Percentiles rank a stretch among this genome's conserved stretches.
These are phyloP conservation scores for Globisporangium canariense DNA, from an alignment of 352 stramenopile species.

Conservation along the genomic window DNA sequence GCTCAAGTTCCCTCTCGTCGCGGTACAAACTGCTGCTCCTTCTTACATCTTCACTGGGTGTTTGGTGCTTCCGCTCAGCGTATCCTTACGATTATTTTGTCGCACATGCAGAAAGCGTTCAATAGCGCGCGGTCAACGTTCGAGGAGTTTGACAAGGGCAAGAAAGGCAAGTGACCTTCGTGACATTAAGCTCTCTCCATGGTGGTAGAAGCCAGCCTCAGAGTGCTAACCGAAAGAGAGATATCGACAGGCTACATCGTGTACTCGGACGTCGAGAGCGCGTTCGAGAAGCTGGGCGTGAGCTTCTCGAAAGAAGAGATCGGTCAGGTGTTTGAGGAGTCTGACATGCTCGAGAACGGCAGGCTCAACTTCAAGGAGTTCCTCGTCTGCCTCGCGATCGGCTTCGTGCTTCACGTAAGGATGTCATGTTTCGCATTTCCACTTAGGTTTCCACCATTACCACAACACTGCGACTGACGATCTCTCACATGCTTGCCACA, in stretches of 20 bases:
- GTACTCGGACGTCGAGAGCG: slow-evolving; percentile 62
- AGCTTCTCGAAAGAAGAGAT: slow-evolving; percentile 76
- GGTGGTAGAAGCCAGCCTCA: background rate
- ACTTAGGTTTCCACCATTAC: background rate
- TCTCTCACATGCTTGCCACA: background rate
- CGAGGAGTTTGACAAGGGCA: slow-evolving; percentile 50
- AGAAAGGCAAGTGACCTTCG: slow-evolving; percentile 31
- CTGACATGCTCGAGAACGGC: slow-evolving; percentile 80
- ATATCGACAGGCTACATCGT: slow-evolving; percentile 50
- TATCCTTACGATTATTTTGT: background rate
- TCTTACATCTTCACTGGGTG: no score
- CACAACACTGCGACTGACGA: background rate
- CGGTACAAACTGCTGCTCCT: slow-evolving; percentile 19
- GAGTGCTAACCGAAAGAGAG: background rate
- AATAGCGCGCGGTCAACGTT: slow-evolving; percentile 79
- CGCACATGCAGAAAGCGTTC: slow-evolving; percentile 45
- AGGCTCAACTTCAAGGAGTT: slow-evolving; percentile 87
- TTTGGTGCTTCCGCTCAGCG: no score
- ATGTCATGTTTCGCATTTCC: background rate
- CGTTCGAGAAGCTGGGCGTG: slow-evolving; percentile 73
- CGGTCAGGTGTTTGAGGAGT: slow-evolving; percentile 72
- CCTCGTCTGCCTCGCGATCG: slow-evolving; percentile 82
- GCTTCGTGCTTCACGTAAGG: slow-evolving; percentile 80
- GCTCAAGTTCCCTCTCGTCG: slow-evolving; percentile 70
- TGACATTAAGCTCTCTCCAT: background rate